Conservation (phyloP, 768 basidiomycete genomes). For the Suillus americanus region DNA sequence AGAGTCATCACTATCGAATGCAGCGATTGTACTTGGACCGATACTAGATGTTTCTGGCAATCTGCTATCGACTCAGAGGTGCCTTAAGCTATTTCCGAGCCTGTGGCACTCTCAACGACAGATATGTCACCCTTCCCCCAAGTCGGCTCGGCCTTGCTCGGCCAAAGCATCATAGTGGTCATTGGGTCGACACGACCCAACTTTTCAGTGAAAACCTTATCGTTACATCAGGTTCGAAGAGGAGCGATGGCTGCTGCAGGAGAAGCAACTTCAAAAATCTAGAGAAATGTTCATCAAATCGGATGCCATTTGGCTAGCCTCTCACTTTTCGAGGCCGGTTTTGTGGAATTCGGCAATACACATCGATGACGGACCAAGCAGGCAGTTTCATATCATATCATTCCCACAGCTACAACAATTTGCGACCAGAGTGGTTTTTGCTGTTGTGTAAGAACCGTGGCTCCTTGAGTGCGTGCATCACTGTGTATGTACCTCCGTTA, state of each 20-base stretch:
- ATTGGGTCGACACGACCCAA: neutral
- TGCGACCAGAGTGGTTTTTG: constrained; percentile 28
- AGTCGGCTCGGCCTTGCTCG: constrained; percentile 11
- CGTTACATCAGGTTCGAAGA: constrained; percentile 14
- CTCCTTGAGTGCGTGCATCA: neutral
- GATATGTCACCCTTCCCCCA: neutral
- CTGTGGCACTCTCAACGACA: neutral
- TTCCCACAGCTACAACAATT: constrained; percentile 24
- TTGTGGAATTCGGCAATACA: neutral
- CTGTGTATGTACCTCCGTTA: neutral
- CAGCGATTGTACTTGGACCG: too few species aligned
- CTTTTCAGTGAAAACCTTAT: constrained; percentile 13
- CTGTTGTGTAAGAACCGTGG: neutral
- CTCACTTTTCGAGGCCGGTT: constrained; percentile 8
- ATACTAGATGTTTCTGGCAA: neutral
- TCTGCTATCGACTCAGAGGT: neutral
- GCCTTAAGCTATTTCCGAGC: neutral
- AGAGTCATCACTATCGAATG: neutral
- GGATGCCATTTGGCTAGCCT: constrained; percentile 12
- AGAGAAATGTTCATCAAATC: constrained; percentile 13
- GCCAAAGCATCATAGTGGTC: neutral
- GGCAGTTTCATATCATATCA: constrained; percentile 8
- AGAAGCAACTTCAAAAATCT: too few species aligned
- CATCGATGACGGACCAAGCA: neutral
- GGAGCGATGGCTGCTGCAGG: too few species aligned